Evolutionary conservation across 768 basidiomycete species (phyloP).

Genomic region (Royoungia palumana): DNA sequence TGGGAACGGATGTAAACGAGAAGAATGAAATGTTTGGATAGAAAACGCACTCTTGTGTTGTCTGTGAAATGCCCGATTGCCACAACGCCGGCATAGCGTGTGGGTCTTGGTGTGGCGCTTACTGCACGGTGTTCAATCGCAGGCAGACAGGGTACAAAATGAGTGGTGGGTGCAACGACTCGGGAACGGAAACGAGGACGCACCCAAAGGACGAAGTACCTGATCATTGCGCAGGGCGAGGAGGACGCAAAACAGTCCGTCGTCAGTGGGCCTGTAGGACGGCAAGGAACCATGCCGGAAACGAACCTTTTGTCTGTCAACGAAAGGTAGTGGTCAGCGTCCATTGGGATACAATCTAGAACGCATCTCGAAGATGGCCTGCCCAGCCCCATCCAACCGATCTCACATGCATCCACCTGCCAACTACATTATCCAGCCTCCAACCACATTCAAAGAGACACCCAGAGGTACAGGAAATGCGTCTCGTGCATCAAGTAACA

Average conservation of each 20-base stretch:
- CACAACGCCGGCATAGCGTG: slow-evolving; percentile 97
- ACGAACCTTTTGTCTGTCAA: slow-evolving; percentile 81
- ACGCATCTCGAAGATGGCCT: neutral
- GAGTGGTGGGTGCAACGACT: no score
- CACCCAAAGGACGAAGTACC: slow-evolving; percentile 97
- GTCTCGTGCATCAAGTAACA: slow-evolving; percentile 11
- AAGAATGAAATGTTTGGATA: neutral
- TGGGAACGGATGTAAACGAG: slow-evolving; percentile 2
- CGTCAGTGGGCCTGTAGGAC: slow-evolving; percentile 12
- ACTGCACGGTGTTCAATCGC: slow-evolving; percentile 41
- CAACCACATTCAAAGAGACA: slow-evolving; percentile 7
- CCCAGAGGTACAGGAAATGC: slow-evolving; percentile 1
- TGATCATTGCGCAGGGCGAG: slow-evolving; percentile 32
- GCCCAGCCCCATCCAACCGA: slow-evolving; percentile 32
- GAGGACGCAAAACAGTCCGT: neutral
- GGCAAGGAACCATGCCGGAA: neutral
- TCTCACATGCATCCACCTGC: slow-evolving; percentile 15
- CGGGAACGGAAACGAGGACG: slow-evolving; percentile 33
- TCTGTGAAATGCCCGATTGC: slow-evolving; percentile 93
- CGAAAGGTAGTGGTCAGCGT: slow-evolving; percentile 21
- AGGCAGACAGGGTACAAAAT: no score
- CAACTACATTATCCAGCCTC: slow-evolving; percentile 19
- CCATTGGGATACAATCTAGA: neutral
- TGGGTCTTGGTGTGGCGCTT: slow-evolving; percentile 97
- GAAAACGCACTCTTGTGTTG: slow-evolving; percentile 87